phyloP scores from a whole-genome alignment of 2,329 filamentous ascomycete species.

The Clarireedia paspali region DNA sequence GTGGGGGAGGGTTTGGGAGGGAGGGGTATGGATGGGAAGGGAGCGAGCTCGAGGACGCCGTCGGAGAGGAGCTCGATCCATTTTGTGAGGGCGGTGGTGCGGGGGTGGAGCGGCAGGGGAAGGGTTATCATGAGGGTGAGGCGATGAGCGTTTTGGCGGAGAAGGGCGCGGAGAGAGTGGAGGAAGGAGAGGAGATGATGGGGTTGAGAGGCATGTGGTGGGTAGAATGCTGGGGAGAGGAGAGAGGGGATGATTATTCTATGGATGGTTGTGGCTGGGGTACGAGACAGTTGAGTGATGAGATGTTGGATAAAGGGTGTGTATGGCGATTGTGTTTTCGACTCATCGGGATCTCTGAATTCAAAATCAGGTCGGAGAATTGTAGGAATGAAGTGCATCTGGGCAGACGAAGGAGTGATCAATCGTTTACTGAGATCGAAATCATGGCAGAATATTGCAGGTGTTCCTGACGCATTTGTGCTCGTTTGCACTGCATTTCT shows the following conservation, averaged over 20 bases:
- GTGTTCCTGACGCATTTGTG: constrained; percentile 9
- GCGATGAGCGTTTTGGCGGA: constrained; percentile 57
- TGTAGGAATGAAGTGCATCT: constrained; percentile 44
- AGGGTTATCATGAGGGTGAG: constrained; percentile 69
- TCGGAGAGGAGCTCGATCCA: constrained; percentile 84
- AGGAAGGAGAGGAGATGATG: constrained; percentile 71
- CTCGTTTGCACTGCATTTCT: constrained; percentile 14
- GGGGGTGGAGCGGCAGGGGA: constrained; percentile 72
- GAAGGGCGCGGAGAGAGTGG: constrained; percentile 66
- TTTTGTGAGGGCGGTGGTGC: constrained; percentile 65
- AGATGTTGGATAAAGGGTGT: constrained; percentile 54
- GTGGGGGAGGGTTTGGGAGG: constrained; percentile 37
- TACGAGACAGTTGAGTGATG: constrained; percentile 46
- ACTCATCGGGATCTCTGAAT: constrained; percentile 25
- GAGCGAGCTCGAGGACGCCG: constrained; percentile 75
- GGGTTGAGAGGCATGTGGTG: constrained; percentile 60
- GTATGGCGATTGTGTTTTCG: constrained; percentile 46
- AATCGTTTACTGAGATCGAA: constrained; percentile 67
- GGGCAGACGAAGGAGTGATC: constrained; percentile 43
- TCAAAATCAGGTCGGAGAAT: constrained; percentile 23
- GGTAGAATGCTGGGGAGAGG: constrained; percentile 79
- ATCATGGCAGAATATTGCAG: constrained; percentile 55
- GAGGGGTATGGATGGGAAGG: constrained; percentile 53
- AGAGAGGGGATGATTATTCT: constrained; percentile 78
- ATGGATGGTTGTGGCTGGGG: constrained; percentile 57